Conservation (phyloP, 805 yeast genomes). For the Candida taoyuanica region DNA sequence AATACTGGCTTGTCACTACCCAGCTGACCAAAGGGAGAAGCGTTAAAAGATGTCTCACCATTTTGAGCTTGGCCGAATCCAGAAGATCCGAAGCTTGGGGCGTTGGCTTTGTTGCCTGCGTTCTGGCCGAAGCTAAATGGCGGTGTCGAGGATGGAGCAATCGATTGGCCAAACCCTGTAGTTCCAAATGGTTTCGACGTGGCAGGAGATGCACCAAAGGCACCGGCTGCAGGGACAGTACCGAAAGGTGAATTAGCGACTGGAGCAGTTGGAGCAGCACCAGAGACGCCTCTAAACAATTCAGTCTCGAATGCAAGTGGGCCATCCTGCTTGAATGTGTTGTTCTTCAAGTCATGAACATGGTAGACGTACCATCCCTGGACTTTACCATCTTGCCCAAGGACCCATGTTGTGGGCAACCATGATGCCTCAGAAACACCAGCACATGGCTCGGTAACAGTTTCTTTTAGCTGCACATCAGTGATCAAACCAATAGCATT, state of each 20-base stretch:
- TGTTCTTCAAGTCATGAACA: slow-evolving; percentile 41
- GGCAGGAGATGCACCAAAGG: background rate
- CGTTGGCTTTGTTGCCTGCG: background rate
- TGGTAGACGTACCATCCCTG: slow-evolving; percentile 64
- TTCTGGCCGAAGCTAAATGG: too few species aligned
- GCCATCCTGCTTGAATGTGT: slow-evolving; percentile 26
- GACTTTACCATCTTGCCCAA: slow-evolving; percentile 60
- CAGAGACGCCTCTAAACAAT: slow-evolving; percentile 4
- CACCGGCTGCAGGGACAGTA: background rate
- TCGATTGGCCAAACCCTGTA: slow-evolving; percentile 3
- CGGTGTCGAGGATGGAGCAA: too few species aligned
- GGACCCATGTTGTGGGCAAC: slow-evolving; percentile 59
- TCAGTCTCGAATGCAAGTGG: slow-evolving; percentile 11
- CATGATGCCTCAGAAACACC: slow-evolving; percentile 55
- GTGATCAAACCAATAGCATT: slow-evolving; percentile 66
- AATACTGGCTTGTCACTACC: too few species aligned
- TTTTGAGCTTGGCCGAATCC: too few species aligned
- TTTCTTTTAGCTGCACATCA: slow-evolving; percentile 46
- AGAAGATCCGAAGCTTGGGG: too few species aligned
- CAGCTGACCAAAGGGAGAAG: too few species aligned
- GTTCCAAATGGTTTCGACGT: slow-evolving; percentile 8
- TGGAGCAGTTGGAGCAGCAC: slow-evolving; percentile 6
- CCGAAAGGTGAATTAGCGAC: slow-evolving; percentile 1
- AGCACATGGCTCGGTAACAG: slow-evolving; percentile 48
- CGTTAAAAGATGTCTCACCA: too few species aligned